A percentile compares a stretch with the other conserved stretches of the same genome.
Conservation (phyloP, 1,284 basidiomycete genomes). For the Gomphus bonarii region DNA sequence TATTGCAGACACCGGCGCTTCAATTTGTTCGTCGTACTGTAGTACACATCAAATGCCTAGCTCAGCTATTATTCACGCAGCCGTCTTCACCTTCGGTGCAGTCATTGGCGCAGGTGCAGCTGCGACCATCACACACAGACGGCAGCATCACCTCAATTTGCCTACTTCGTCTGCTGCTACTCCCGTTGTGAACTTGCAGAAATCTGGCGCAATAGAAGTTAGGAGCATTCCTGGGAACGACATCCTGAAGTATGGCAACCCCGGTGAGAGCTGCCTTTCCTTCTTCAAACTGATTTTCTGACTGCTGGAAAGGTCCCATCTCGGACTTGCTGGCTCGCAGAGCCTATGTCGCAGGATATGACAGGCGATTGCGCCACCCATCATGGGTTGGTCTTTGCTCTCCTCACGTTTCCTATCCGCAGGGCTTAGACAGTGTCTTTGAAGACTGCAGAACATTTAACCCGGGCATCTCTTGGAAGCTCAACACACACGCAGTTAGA, state of each 20-base stretch:
- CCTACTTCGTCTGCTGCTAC: conserved; percentile 18
- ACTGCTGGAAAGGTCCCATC: conserved; percentile 56
- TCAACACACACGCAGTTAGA: conserved; percentile 29
- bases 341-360: conserved; percentile 86
- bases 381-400: conserved; percentile 60
- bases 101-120: conserved; percentile 54
- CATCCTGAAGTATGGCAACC: conserved; percentile 64
- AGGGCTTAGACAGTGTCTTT: not conserved
- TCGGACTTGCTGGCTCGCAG: conserved; percentile 71
- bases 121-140: conserved; percentile 26
- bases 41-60: conserved; percentile 26
- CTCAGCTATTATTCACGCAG: conserved; percentile 43
- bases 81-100: conserved; percentile 65
- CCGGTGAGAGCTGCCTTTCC: conserved; percentile 35
- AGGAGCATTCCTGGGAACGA: conserved; percentile 24
- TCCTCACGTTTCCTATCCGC: not conserved
- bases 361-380: conserved; percentile 83
- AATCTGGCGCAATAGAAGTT: conserved; percentile 17
- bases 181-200: conserved; percentile 18
- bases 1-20: not conserved
- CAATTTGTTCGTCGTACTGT: not conserved
- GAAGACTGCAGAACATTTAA: conserved; percentile 89
- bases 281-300: not conserved
- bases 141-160: conserved; percentile 16
- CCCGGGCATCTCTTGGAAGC: conserved; percentile 59